Base-by-base conservation (phyloP, 1,284 basidiomycete species). In the Moesziomyces parantarcticus region DNA sequence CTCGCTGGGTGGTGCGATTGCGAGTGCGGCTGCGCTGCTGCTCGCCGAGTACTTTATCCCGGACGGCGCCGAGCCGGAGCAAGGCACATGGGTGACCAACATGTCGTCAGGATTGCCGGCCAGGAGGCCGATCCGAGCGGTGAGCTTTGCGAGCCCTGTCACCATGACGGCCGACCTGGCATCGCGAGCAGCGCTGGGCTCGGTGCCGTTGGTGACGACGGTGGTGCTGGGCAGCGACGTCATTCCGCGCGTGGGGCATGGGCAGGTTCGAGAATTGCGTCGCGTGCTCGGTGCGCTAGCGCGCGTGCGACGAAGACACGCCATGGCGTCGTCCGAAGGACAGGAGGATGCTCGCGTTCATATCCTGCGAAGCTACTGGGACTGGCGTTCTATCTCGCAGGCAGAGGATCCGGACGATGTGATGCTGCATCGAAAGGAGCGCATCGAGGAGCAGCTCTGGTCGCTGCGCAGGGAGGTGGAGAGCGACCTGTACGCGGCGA, bases 71-170 rank as follows among this genome's bases (percentile, higher is more conserved):
- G 71, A 76, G 25, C 55, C 63, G 1, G 59, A 65, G 14, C 50
- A 58, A 13, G 81, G 81, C 10, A 51, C 54, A 3, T 83, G 81
- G 81, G 62, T 76, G 21, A 83, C 77, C 39, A 60, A 68, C 49
- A 61, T 61, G 43, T 71, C 64, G 5, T 72, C 53, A 4, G 81
- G 80, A 34, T 56, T 82, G n/a, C 79, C 81, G 3, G 67, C 65
- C 1, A 74, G 71, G 36, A 62, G 81, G 18, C 71, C 61, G 1
- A 79, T 83, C 29, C 75, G 80, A 3, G 78, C 81, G 6, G 76
- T 83, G 21, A 81, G 78, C 39, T 83, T 83, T 68, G 81, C 81
- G 1, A 79, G 76, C 26, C 81, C 81, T 0, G 80, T 81, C 1
- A 81, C 75, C n/a, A 78, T 81, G 53, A 80, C 77, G 16, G 57